Percentiles rank a stretch among this genome's conserved stretches.
phyloP scores from a whole-genome alignment of 2,329 filamentous ascomycete genomes.

The Cladosporium sp. region DNA sequence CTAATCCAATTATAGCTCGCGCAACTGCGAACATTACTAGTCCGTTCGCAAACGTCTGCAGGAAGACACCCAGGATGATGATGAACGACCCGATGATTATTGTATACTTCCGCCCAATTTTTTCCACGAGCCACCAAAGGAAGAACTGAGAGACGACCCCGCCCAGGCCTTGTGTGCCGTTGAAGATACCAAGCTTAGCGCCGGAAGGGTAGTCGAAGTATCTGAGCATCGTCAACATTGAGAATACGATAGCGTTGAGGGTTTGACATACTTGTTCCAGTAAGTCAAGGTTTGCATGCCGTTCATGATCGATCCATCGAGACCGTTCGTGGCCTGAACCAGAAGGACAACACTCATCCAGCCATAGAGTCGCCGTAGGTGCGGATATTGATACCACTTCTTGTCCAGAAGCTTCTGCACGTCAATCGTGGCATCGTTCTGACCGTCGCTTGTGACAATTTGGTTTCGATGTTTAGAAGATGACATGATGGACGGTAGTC shows the following conservation, averaged over 20 bases:
- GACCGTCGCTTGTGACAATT: constrained; percentile 11
- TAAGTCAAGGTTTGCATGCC: constrained; percentile 39
- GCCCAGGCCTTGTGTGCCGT: constrained; percentile 42
- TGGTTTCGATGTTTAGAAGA: constrained; percentile 8
- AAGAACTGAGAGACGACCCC: constrained; percentile 39
- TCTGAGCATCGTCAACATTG: constrained; percentile 13
- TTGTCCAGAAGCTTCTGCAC: constrained; percentile 14
- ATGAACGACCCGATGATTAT: constrained; percentile 40
- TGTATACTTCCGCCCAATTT: constrained; percentile 38
- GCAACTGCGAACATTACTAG: constrained; percentile 38
- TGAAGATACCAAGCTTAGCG: constrained; percentile 36
- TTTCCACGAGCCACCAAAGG: constrained; percentile 42
- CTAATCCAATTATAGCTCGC: constrained; percentile 28
- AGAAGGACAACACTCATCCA: constrained; percentile 20
- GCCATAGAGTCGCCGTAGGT: constrained; percentile 19
- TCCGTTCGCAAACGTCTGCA: constrained; percentile 34
- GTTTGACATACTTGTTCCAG: constrained; percentile 27
- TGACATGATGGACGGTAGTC: neutral
- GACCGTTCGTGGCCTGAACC: constrained; percentile 36
- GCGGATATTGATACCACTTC: constrained; percentile 19
- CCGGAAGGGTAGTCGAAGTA: constrained; percentile 25
- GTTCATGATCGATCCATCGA: constrained; percentile 45
- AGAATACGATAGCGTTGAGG: neutral
- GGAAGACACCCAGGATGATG: constrained; percentile 38
- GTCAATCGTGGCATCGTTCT: constrained; percentile 13